Percentiles rank a stretch among this genome's conserved stretches.
These are phyloP conservation scores for Elongisporangium senticosum DNA, from an alignment of 352 stramenopile genomes.

Conservation along the genomic window DNA sequence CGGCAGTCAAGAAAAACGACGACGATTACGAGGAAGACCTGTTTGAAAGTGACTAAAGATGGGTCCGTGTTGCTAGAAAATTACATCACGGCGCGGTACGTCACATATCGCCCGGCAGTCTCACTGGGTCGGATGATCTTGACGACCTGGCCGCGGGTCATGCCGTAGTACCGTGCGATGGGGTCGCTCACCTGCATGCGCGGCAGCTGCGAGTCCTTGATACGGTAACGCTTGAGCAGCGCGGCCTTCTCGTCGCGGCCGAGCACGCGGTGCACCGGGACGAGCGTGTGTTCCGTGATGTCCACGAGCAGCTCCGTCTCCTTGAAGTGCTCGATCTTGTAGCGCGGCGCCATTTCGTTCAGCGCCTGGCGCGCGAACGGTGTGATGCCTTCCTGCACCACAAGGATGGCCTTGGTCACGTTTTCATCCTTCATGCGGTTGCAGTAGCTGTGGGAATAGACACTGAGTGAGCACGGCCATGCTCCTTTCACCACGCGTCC, in stretches of 20 bases:
- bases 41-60: conserved; percentile 50
- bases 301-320: conserved; percentile 99
- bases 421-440: conserved; percentile 98
- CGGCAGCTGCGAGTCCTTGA: conserved; percentile 98
- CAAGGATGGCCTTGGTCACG: conserved; percentile 97
- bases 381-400: conserved; percentile 95
- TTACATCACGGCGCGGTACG: conserved; percentile 99
- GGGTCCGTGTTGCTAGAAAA: neutral
- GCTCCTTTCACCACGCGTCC: neutral
- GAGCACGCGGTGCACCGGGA: conserved; percentile 98
- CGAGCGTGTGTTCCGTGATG: conserved; percentile 99
- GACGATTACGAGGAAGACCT: conserved; percentile 48
- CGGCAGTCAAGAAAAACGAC: conserved; percentile 1
- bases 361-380: conserved; percentile 97
- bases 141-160: conserved; percentile 97
- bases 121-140: conserved; percentile 99
- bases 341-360: conserved; percentile 90
- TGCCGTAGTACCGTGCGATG: conserved; percentile 96
- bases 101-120: conserved; percentile 99
- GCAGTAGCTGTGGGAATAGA: conserved; percentile 41
- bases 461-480: conserved; percentile 1
- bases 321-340: conserved; percentile 97
- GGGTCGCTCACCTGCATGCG: conserved; percentile 99
- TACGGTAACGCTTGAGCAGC: conserved; percentile 97
- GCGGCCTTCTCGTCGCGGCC: conserved; percentile 96